A percentile compares a stretch with the other conserved stretches of the same genome.
These are phyloP conservation scores for Ogataea hybrid DNA, from an alignment of 1,139 yeast species.

Conservation along the genomic window DNA sequence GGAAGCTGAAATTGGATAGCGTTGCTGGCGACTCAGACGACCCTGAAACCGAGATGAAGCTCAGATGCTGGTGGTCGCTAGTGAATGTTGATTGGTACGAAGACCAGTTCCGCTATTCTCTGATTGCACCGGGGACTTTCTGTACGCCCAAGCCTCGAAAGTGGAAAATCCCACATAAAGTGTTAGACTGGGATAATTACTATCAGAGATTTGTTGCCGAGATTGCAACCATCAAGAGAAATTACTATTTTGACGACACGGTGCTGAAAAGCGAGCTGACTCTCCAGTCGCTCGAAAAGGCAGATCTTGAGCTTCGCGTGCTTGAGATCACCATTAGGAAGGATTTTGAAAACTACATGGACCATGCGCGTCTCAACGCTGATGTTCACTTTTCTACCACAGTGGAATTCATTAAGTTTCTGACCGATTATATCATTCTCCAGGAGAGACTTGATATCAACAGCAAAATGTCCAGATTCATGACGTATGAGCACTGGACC, in stretches of 20 bases:
- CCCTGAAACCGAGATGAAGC: slow-evolving; percentile 30
- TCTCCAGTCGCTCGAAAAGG: slow-evolving; percentile 21
- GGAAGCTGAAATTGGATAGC: slow-evolving; percentile 31
- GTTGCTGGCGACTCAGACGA: slow-evolving; percentile 17
- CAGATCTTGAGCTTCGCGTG: slow-evolving; percentile 26
- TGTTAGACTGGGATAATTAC: slow-evolving; percentile 24
- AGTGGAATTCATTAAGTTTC: slow-evolving; percentile 20
- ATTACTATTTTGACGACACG: slow-evolving; percentile 24
- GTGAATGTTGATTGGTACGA: slow-evolving; percentile 38
- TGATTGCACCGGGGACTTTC: slow-evolving; percentile 29
- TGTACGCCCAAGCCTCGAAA: slow-evolving; percentile 30
- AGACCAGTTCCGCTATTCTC: slow-evolving; percentile 29
- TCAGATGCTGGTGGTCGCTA: slow-evolving; percentile 37
- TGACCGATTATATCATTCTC: slow-evolving; percentile 15
- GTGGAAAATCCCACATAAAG: slow-evolving; percentile 17
- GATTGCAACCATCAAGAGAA: slow-evolving; percentile 24
- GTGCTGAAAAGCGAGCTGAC: slow-evolving; percentile 14
- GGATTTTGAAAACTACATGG: slow-evolving; percentile 21
- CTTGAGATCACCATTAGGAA: slow-evolving; percentile 20
- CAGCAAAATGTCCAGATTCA: slow-evolving; percentile 27
- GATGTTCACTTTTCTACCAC: slow-evolving; percentile 12
- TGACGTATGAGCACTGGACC: slow-evolving; percentile 26
- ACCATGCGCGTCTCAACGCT: slow-evolving; percentile 10
- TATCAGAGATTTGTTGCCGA: slow-evolving; percentile 18
- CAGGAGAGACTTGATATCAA: slow-evolving; percentile 30